Evolutionary conservation across 129 eudicot genomes (phyloP).

Genomic region (Kitagawia praeruptora): DNA sequence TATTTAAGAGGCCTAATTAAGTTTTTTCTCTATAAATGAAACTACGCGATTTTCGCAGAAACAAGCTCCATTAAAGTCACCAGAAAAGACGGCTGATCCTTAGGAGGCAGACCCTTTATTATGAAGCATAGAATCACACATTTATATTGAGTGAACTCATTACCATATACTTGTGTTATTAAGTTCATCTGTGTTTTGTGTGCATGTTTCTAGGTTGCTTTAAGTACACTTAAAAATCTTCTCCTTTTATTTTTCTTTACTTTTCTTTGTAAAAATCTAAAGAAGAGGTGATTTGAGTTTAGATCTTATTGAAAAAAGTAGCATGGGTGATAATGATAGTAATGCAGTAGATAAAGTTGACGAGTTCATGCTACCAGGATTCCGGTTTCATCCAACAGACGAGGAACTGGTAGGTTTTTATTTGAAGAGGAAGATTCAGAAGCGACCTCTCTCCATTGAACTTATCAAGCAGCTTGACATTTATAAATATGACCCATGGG

Average conservation of each 20-base stretch:
- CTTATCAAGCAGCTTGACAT: constrained; percentile 85
- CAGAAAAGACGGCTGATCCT: constrained; percentile 89
- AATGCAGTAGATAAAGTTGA: constrained; percentile 43
- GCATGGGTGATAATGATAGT: constrained; percentile 45
- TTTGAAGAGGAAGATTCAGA: constrained; percentile 78
- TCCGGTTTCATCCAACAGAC: constrained; percentile 94
- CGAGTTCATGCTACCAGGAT: constrained; percentile 87
- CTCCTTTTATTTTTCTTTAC: not conserved
- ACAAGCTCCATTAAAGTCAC: constrained; percentile 59
- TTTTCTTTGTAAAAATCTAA: not conserved
- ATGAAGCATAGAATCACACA: constrained; percentile 42
- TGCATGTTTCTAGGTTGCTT: constrained; percentile 5
- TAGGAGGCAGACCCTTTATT: constrained; percentile 67
- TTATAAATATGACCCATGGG: constrained; percentile 95
- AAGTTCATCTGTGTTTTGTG: not conserved
- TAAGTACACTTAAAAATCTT: not conserved
- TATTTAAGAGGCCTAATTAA: constrained; percentile 8
- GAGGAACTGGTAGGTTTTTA: constrained; percentile 98
- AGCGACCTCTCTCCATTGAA: constrained; percentile 80
- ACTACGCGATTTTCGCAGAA: constrained; percentile 28
- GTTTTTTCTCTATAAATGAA: not conserved
- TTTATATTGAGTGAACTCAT: constrained; percentile 28
- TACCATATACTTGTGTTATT: not conserved
- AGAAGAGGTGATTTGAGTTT: not conserved
- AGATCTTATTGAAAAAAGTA: not conserved